phyloP scores from a whole-genome alignment of 768 basidiomycete species.

The Inosperma sp. region DNA sequence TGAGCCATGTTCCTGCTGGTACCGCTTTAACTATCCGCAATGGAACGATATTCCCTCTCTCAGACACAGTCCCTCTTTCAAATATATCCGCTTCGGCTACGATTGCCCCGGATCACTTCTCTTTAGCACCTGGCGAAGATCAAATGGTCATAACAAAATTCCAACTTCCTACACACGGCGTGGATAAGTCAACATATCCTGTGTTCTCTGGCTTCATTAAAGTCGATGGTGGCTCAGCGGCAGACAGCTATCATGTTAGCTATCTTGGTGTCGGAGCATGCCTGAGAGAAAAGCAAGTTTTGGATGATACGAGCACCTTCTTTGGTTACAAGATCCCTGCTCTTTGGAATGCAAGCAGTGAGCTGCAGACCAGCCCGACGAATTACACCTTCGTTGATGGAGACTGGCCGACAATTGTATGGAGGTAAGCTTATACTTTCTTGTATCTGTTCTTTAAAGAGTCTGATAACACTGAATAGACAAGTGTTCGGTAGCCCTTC shows the following conservation, averaged over 20 bases:
- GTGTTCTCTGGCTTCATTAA: slow-evolving; percentile 58
- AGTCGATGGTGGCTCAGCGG: slow-evolving; percentile 26
- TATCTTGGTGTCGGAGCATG: slow-evolving; percentile 42
- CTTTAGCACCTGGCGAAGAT: slow-evolving; percentile 38
- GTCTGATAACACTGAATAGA: slow-evolving; percentile 18
- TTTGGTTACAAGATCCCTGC: slow-evolving; percentile 42
- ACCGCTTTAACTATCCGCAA: slow-evolving; percentile 44
- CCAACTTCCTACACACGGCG: slow-evolving; percentile 37
- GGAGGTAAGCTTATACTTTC: slow-evolving; percentile 25
- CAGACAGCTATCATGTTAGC: slow-evolving; percentile 37
- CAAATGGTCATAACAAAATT: slow-evolving; percentile 42
- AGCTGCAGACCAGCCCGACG: slow-evolving; percentile 34
- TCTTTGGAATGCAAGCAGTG: slow-evolving; percentile 36
- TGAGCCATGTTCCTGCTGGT: slow-evolving; percentile 52
- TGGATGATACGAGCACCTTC: slow-evolving; percentile 47
- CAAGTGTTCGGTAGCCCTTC: slow-evolving; percentile 47
- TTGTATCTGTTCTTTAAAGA: not conserved
- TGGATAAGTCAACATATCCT: slow-evolving; percentile 44
- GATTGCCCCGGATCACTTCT: slow-evolving; percentile 41
- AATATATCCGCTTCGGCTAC: slow-evolving; percentile 39
- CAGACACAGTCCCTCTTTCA: slow-evolving; percentile 48
- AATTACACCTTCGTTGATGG: slow-evolving; percentile 45
- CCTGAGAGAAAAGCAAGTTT: slow-evolving; percentile 43
- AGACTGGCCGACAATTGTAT: slow-evolving; percentile 39
- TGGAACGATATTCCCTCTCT: slow-evolving; percentile 36